Percentiles rank a stretch among this genome's conserved stretches.
phyloP scores from a whole-genome alignment of 139 green algal species.

The Chlamydomonas applanata region DNA sequence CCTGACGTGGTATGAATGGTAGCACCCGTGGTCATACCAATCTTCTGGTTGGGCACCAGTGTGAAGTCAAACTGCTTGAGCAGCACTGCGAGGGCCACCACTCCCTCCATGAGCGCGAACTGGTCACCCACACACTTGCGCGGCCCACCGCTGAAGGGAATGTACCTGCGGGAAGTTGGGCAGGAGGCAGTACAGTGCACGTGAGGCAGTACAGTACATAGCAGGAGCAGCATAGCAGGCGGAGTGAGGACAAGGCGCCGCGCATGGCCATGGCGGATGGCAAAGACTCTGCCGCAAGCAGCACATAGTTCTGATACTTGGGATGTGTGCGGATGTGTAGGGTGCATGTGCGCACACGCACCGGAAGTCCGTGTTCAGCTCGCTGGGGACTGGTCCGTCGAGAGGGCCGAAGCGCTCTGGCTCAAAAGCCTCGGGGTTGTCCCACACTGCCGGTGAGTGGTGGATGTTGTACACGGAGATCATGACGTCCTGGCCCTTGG shows the following conservation, averaged over 20 bases:
- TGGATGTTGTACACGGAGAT: slow-evolving; percentile 99
- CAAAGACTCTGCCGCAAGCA: no score
- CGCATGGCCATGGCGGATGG: no score
- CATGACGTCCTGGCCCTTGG: slow-evolving; percentile 92
- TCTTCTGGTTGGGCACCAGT: slow-evolving; percentile 71
- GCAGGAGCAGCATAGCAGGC: neutral
- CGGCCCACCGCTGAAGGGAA: slow-evolving; percentile 84
- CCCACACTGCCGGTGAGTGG: slow-evolving; percentile 76
- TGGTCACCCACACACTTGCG: slow-evolving; percentile 96
- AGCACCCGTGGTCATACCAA: slow-evolving; percentile 94
- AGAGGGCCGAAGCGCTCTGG: slow-evolving; percentile 91
- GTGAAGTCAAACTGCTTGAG: slow-evolving; percentile 80
- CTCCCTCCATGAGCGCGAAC: slow-evolving; percentile 95
- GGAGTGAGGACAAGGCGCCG: neutral
- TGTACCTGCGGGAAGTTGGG: slow-evolving; percentile 46
- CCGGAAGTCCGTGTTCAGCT: slow-evolving; percentile 95
- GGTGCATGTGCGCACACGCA: slow-evolving; percentile 8
- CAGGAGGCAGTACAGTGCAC: neutral
- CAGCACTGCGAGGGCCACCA: slow-evolving; percentile 79
- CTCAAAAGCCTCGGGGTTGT: slow-evolving; percentile 77
- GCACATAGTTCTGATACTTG: no score
- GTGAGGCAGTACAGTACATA: neutral
- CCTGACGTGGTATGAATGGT: slow-evolving; percentile 92
- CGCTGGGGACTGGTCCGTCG: slow-evolving; percentile 86
- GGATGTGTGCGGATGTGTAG: no score